phyloP scores from a whole-genome alignment of 2,329 filamentous ascomycete genomes.

The Calonectria naviculata region DNA sequence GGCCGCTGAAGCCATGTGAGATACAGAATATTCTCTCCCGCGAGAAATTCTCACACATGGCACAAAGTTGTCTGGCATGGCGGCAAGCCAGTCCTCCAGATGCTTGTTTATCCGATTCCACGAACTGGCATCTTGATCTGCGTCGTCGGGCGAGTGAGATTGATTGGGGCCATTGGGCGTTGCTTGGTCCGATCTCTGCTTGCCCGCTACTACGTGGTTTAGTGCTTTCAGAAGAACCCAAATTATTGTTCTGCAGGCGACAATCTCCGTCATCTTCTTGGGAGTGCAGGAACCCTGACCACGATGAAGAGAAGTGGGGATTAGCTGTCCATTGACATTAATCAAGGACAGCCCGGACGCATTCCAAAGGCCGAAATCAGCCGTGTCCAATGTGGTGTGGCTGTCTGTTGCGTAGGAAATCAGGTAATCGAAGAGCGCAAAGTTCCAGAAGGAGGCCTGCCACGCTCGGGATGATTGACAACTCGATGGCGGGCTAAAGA shows the following conservation, averaged over 20 bases:
- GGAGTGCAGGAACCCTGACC: not conserved
- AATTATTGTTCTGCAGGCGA: not conserved
- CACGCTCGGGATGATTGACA: not conserved
- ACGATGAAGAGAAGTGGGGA: not conserved
- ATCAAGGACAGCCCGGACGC: not conserved
- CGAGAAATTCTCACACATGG: not conserved
- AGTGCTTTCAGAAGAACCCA: not conserved
- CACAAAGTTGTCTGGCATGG: not conserved
- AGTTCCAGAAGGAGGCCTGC: slow-evolving; percentile 5
- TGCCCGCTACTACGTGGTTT: not conserved
- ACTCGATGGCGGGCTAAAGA: not conserved
- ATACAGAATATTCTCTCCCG: not conserved
- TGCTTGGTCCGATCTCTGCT: not conserved
- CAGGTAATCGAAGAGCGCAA: not conserved
- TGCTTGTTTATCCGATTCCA: not conserved
- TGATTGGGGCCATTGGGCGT: not conserved
- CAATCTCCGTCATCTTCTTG: not conserved
- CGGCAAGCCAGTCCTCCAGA: not conserved
- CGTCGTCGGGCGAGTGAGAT: not conserved
- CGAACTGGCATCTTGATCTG: not conserved
- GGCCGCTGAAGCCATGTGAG: not conserved
- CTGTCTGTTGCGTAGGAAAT: not conserved
- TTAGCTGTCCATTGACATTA: not conserved
- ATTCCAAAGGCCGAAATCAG: not conserved
- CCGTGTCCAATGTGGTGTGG: not conserved